A percentile compares a stretch with the other conserved stretches of the same genome.
These are phyloP conservation scores for Linnemannia exigua DNA, from an alignment of 192 early-diverging fungal genomes.

Conservation along the genomic window DNA sequence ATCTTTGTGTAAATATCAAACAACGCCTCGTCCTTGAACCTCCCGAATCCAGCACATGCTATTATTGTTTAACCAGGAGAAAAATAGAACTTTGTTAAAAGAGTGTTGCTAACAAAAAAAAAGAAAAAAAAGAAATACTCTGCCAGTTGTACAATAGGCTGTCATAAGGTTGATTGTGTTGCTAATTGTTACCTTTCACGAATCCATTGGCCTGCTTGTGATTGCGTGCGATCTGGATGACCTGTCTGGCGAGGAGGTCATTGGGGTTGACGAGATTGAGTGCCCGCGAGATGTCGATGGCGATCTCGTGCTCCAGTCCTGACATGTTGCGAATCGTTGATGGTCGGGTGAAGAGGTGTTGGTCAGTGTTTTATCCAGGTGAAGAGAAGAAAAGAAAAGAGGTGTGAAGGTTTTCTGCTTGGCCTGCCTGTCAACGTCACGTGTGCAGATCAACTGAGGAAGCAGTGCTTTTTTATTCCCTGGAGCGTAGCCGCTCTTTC, in stretches of 20 bases:
- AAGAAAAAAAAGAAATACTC: neutral
- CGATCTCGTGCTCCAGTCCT: conserved; percentile 63
- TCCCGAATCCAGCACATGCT: conserved; percentile 70
- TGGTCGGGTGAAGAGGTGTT: neutral
- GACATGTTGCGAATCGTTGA: conserved; percentile 24
- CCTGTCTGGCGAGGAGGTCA: conserved; percentile 65
- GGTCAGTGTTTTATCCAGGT: neutral
- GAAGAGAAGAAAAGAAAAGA: neutral
- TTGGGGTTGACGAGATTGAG: conserved; percentile 69
- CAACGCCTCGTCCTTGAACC: conserved; percentile 65
- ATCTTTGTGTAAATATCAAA: conserved; percentile 62
- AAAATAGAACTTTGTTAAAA: neutral
- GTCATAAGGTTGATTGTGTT: neutral
- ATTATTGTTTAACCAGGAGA: neutral
- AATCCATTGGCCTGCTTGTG: conserved; percentile 61
- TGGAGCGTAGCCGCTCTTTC: no score
- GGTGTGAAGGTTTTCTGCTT: neutral
- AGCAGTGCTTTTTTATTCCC: no score
- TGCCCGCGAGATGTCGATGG: conserved; percentile 68
- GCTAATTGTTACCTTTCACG: conserved; percentile 55
- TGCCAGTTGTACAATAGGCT: neutral
- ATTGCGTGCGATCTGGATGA: conserved; percentile 67
- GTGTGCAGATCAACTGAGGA: neutral
- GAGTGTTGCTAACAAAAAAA: neutral
- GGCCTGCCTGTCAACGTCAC: neutral